Conservation (phyloP, 1,139 yeast species). For the Scheffersomyces lignicola region DNA sequence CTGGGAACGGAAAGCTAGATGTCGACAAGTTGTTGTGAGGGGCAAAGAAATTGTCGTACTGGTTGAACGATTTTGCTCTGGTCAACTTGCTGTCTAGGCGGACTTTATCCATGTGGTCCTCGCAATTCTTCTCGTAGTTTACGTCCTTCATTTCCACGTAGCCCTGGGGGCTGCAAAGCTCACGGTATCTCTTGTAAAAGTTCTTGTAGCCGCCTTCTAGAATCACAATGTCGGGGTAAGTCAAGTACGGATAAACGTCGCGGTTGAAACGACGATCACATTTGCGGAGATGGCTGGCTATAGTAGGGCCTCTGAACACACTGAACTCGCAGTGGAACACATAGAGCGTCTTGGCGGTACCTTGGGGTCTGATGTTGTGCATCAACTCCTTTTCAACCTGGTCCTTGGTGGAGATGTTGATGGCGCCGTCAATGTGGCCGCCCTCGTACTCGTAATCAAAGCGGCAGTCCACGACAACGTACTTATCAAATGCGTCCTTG, state of each 20-base stretch:
- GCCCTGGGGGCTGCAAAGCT: slow-evolving; percentile 68
- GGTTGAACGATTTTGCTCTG: slow-evolving; percentile 36
- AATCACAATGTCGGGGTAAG: slow-evolving; percentile 85
- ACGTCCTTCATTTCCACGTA: slow-evolving; percentile 88
- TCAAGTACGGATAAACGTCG: slow-evolving; percentile 73
- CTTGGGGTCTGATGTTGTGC: slow-evolving; percentile 14
- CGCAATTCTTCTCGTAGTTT: slow-evolving; percentile 65
- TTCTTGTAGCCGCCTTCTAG: slow-evolving; percentile 89
- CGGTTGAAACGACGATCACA: slow-evolving; percentile 76
- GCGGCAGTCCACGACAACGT: slow-evolving; percentile 78
- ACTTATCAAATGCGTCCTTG: slow-evolving; percentile 55
- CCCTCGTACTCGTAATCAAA: slow-evolving; percentile 90
- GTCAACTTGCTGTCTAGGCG: slow-evolving; percentile 55
- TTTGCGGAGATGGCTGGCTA: slow-evolving; percentile 84
- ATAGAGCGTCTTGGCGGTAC: slow-evolving; percentile 41
- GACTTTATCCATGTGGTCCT: slow-evolving; percentile 68
- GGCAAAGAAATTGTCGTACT: slow-evolving; percentile 14
- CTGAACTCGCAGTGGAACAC: slow-evolving; percentile 95
- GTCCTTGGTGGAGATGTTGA: slow-evolving; percentile 72
- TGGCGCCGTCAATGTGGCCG: slow-evolving; percentile 85
- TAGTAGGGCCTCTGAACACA: slow-evolving; percentile 86
- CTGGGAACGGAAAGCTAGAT: slow-evolving; percentile 9
- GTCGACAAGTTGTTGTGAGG: slow-evolving; percentile 1
- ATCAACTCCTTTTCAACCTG: slow-evolving; percentile 57
- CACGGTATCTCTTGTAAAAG: slow-evolving; percentile 59